Evolutionary conservation across 805 yeast species (phyloP).

Genomic region (Zygosaccharomyces rouxii): DNA sequence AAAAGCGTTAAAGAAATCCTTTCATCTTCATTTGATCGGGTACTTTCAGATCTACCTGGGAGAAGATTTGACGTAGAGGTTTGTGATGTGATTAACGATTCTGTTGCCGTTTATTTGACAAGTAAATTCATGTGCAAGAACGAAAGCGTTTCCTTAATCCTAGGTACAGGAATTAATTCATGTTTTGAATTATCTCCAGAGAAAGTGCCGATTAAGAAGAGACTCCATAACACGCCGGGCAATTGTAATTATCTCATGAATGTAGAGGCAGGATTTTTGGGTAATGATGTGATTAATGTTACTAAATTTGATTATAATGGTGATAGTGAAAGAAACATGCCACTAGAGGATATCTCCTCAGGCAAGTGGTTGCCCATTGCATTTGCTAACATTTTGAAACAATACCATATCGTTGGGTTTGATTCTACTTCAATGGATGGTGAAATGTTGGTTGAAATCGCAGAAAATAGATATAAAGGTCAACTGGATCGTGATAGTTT

Average conservation of each 20-base stretch:
- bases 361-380: constrained; percentile 30
- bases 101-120: constrained; percentile 60
- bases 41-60: constrained; percentile 6
- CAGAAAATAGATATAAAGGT: constrained; percentile 5
- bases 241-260: constrained; percentile 19
- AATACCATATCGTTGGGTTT: constrained; percentile 10
- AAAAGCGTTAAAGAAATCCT: constrained; percentile 42
- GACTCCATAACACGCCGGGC: neutral
- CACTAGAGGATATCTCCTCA: constrained; percentile 27
- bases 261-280: constrained; percentile 31
- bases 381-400: constrained; percentile 15
- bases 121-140: constrained; percentile 33
- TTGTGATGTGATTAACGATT: constrained; percentile 53
- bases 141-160: constrained; percentile 46
- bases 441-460: constrained; percentile 16
- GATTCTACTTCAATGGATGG: constrained; percentile 21
- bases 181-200: constrained; percentile 36
- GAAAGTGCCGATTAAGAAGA: constrained; percentile 17
- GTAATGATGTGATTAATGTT: constrained; percentile 16
- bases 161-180: constrained; percentile 67
- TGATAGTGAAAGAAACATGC: constrained; percentile 19
- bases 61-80: constrained; percentile 36
- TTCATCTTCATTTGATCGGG: constrained; percentile 32
- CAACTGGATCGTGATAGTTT: neutral
- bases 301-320: constrained; percentile 19